Conservation (phyloP, 306 rosid genomes). For the Quercus glauca region DNA sequence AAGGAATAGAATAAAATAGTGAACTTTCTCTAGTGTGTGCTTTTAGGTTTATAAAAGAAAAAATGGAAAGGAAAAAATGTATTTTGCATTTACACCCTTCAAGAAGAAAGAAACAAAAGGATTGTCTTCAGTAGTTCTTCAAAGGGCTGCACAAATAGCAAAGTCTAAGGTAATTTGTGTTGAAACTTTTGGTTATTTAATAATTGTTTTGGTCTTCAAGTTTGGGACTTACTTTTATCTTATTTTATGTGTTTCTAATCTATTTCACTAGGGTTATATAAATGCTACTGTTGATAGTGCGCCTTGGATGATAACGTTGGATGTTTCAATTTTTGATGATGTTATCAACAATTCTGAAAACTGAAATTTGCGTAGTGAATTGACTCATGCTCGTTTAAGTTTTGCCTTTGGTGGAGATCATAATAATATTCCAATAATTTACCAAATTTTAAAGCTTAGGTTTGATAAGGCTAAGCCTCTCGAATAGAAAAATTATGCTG, state of each 20-base stretch:
- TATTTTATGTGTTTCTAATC: constrained; percentile 10
- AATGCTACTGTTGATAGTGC: constrained; percentile 82
- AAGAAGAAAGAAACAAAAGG: constrained; percentile 70
- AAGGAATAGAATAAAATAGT: neutral
- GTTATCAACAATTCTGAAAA: constrained; percentile 79
- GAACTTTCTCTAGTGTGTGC: too few species aligned
- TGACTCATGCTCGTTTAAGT: constrained; percentile 61
- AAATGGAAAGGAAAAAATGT: neutral
- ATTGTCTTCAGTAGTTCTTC: constrained; percentile 84
- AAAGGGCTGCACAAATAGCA: constrained; percentile 87
- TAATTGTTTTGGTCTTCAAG: neutral
- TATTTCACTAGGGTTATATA: constrained; percentile 67
- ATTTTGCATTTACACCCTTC: neutral
- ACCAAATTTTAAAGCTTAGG: constrained; percentile 83
- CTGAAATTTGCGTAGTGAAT: constrained; percentile 76
- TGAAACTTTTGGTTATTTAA: constrained; percentile 18
- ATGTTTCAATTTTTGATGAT: constrained; percentile 74
- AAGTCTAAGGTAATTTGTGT: constrained; percentile 62
- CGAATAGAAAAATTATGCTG: constrained; percentile 80
- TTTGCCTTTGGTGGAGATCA: constrained; percentile 85
- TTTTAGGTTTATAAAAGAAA: too few species aligned
- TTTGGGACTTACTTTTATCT: constrained; percentile 1
- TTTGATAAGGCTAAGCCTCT: constrained; percentile 94
- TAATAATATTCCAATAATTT: constrained; percentile 75
- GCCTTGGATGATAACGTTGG: constrained; percentile 89